Conservation (phyloP, 192 early-diverging fungal genomes). For the Fimicolochytrium jonesii region DNA sequence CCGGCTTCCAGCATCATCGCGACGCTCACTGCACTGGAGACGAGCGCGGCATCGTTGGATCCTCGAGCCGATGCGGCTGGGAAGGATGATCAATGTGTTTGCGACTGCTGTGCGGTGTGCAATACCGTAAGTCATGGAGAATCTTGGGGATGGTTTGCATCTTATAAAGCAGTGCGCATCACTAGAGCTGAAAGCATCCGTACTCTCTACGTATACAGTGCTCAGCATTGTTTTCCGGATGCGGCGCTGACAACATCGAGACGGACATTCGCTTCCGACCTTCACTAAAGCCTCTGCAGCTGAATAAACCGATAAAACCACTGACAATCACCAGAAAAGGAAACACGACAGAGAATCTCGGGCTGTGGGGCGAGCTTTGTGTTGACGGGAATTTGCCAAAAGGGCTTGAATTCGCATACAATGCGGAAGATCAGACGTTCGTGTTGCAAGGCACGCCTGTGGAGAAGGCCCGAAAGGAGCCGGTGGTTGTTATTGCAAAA, state of each 20-base stretch:
- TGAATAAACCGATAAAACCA: conserved; percentile 5
- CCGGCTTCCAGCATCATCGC: too few relatives aligned
- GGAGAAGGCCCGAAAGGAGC: background rate
- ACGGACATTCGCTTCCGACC: background rate
- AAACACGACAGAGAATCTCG: background rate
- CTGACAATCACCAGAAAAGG: background rate
- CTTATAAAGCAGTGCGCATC: too few relatives aligned
- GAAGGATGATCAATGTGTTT: conserved; percentile 4
- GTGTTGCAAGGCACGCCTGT: conserved; percentile 1
- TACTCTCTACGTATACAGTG: too few relatives aligned
- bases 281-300: background rate
- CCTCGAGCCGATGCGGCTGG: too few relatives aligned
- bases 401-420: background rate
- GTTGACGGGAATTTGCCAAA: background rate
- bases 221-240: background rate
- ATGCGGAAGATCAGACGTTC: background rate
- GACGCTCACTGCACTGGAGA: too few relatives aligned
- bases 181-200: too few relatives aligned
- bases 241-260: background rate
- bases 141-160: background rate
- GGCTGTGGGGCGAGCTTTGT: conserved; percentile 3
- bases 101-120: background rate
- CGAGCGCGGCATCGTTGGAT: too few relatives aligned
- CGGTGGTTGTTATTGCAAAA: background rate
- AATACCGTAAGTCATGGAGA: background rate